Evolutionary conservation across 345 rosid genomes (phyloP), one percentile per base, ranked within the genome.

Genomic region (Euphorbia peplus): DNA sequence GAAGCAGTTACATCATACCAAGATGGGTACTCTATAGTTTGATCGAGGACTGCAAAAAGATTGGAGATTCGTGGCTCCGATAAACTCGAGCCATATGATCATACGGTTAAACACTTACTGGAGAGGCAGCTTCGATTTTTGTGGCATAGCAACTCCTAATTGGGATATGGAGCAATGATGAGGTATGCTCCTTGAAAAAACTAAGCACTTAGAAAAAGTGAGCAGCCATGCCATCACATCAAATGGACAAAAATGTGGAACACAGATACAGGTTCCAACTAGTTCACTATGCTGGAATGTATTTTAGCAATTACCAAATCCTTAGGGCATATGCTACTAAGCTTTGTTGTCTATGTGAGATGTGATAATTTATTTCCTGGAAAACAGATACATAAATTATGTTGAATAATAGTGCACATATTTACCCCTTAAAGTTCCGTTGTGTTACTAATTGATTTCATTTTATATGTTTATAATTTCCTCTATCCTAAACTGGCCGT

Each of bases 111-210:
- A 42, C 11, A 62, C 37, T 5, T 4, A 62, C 37, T 5, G 29
- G 41, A 28, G 25, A 53, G 50, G 50, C 57, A 53, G 11, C 22
- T 50, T 50, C 25, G 11, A 53, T 21, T 53, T 16, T 47, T 14
- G 29, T 9, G 14, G 28, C 3, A 9, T 8, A 47, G 14, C 26
- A 37, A 2, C 64, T 22, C 18, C 24, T 62, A 16, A 30, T 16
- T n/a, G 48, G 30, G 39, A 41, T 24, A 26, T 70, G 62, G 55
- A 50, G 44, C 47, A 3, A 52, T 42, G 32, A n/a, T 57, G 19
- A 44, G 59, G 47, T 16, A 11, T 21, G 57, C 57, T 70, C 56
- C 19, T 47, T 58, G 44, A n/a, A 12, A n/a, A 12, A 51, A 59
- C 52, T 46, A 64, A 58, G 42, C 26, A 0, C 29, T 54, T 32